These are phyloP conservation scores for Trichosporon coremiiforme DNA, from an alignment of 1,284 basidiomycete species.

Conservation along the genomic window DNA sequence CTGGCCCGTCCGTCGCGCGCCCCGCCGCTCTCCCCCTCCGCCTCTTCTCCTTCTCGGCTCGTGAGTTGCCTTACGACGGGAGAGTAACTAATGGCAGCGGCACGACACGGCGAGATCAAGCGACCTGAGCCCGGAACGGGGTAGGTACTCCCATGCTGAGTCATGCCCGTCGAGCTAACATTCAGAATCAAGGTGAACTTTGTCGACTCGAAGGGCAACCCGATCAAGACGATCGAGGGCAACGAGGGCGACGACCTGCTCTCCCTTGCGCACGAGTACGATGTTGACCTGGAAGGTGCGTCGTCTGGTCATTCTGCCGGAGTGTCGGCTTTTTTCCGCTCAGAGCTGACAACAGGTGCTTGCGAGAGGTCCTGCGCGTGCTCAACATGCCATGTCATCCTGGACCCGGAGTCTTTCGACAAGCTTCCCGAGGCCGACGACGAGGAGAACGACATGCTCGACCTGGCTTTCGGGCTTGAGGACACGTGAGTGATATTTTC, in stretches of 20 bases:
- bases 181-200: constrained; percentile 83
- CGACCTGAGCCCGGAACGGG: constrained; percentile 59
- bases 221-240: constrained; percentile 83
- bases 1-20: background rate
- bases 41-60: background rate
- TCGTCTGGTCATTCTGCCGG: too few species aligned
- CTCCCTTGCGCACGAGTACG: constrained; percentile 89
- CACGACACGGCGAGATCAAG: constrained; percentile 60
- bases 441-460: constrained; percentile 98
- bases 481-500: constrained; percentile 70
- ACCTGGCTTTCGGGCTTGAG: constrained; percentile 95
- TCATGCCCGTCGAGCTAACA: background rate
- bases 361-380: constrained; percentile 97
- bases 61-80: background rate
- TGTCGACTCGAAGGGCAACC: constrained; percentile 79
- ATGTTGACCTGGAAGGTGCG: constrained; percentile 94
- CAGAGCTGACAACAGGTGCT: constrained; percentile 67
- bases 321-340: too few species aligned
- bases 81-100: constrained; percentile 32
- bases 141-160: constrained; percentile 46
- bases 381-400: constrained; percentile 95
- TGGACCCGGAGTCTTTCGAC: constrained; percentile 81
- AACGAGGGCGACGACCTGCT: constrained; percentile 94
- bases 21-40: background rate
- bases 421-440: constrained; percentile 86